Evolutionary conservation across 331 rosid genomes (phyloP).

Genomic region (Cydonia oblonga): DNA sequence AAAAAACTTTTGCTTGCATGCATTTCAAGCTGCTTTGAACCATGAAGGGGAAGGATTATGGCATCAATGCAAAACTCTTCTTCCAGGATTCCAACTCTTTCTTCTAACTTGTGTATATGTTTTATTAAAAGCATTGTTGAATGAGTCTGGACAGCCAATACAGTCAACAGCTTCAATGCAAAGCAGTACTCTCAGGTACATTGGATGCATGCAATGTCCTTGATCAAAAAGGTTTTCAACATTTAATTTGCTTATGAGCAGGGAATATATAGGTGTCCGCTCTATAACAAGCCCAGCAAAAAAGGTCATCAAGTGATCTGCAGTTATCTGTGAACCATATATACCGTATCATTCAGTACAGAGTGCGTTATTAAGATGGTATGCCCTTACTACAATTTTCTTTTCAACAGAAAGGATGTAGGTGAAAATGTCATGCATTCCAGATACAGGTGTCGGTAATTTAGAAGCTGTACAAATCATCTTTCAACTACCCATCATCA

Average conservation of each 20-base stretch:
- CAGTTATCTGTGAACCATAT: neutral
- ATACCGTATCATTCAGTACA: neutral
- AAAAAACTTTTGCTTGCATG: neutral
- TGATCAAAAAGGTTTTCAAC: neutral
- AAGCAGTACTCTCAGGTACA: neutral
- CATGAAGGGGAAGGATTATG: too few species aligned
- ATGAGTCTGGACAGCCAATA: neutral
- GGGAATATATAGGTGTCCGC: neutral
- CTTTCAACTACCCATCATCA: conserved; percentile 24
- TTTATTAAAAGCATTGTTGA: neutral
- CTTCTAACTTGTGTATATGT: neutral
- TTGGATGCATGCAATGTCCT: neutral
- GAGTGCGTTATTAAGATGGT: neutral
- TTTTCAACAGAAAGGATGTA: neutral
- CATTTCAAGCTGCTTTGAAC: too few species aligned
- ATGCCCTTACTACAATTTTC: neutral
- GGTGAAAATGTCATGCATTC: neutral
- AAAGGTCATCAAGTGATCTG: neutral
- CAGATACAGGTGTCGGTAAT: neutral
- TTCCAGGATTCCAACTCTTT: neutral
- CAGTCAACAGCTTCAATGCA: neutral
- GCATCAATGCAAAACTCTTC: too few species aligned
- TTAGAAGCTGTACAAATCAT: neutral
- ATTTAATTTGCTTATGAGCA: neutral
- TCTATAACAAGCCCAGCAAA: neutral